Evolutionary conservation across 2,329 filamentous ascomycete species (phyloP).

Genomic region (Aspergillaceae sp.): DNA sequence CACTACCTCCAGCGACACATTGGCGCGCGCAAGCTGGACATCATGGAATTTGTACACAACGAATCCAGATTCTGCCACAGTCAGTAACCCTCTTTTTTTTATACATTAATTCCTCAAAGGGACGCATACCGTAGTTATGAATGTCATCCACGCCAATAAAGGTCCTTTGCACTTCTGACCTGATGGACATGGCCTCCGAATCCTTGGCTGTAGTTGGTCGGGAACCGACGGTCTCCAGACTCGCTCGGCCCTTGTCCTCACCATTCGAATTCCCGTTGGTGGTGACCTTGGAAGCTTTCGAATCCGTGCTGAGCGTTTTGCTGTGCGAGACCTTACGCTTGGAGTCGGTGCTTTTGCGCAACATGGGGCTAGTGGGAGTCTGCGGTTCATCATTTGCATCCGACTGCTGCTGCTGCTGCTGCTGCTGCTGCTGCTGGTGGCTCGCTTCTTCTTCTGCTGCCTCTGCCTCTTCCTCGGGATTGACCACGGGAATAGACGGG

Average conservation of each 20-base stretch:
- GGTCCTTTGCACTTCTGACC: slow-evolving; percentile 60
- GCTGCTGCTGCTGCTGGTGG: too few species aligned
- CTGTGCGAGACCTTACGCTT: slow-evolving; percentile 17
- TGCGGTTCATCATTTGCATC: slow-evolving; percentile 3
- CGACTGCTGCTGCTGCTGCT: too few species aligned
- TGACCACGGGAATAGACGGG: slow-evolving; percentile 75
- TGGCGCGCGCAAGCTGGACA: slow-evolving; percentile 66
- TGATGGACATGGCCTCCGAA: slow-evolving; percentile 39
- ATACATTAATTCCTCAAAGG: not conserved
- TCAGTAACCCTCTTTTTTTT: slow-evolving; percentile 24
- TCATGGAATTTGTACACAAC: slow-evolving; percentile 93
- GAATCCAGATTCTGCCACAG: slow-evolving; percentile 65
- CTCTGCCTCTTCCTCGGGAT: slow-evolving; percentile 63
- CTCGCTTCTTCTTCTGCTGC: slow-evolving; percentile 30
- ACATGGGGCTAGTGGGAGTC: slow-evolving; percentile 4
- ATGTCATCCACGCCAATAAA: slow-evolving; percentile 72
- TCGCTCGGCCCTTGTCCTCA: slow-evolving; percentile 27
- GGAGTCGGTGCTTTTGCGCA: slow-evolving; percentile 25
- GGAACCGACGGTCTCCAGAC: slow-evolving; percentile 28
- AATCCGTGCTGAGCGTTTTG: slow-evolving; percentile 23
- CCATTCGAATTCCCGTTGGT: slow-evolving; percentile 11
- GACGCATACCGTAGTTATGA: slow-evolving; percentile 57
- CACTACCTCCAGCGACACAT: slow-evolving; percentile 74
- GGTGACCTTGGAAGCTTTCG: slow-evolving; percentile 17
- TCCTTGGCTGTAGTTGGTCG: slow-evolving; percentile 33